Evolutionary conservation across 2,329 filamentous ascomycete genomes (phyloP).

Genomic region (Xylariomycetidae sp.): DNA sequence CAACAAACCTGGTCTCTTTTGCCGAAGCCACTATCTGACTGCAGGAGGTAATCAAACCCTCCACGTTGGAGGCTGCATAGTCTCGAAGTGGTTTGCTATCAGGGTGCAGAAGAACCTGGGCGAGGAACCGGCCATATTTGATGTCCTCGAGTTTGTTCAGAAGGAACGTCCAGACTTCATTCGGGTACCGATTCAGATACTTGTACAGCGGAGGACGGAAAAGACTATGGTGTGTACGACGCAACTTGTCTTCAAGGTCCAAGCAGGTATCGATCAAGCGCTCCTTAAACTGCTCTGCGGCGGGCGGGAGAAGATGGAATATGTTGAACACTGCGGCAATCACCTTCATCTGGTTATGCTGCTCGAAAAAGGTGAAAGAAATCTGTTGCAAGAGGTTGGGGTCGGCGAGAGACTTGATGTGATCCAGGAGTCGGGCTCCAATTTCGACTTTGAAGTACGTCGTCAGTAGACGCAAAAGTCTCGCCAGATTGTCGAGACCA

Average conservation of each 20-base stretch:
- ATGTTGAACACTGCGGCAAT: constrained; percentile 94
- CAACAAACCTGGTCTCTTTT: constrained; percentile 61
- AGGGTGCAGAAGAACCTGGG: constrained; percentile 73
- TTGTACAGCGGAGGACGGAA: constrained; percentile 87
- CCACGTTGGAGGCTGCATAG: constrained; percentile 65
- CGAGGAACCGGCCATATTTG: constrained; percentile 84
- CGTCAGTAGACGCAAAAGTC: constrained; percentile 82
- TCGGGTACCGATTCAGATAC: constrained; percentile 88
- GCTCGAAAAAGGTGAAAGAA: constrained; percentile 91
- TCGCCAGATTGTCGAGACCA: constrained; percentile 83
- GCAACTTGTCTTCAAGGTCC: constrained; percentile 75
- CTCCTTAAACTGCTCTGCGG: constrained; percentile 86
- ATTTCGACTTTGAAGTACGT: constrained; percentile 99
- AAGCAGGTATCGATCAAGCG: constrained; percentile 86
- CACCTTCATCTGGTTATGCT: constrained; percentile 87
- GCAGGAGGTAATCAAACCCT: constrained; percentile 63
- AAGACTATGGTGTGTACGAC: constrained; percentile 83
- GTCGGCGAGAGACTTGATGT: constrained; percentile 87
- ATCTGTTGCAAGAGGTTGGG: constrained; percentile 75
- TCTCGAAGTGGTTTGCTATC: constrained; percentile 71
- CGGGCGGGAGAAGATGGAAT: constrained; percentile 88
- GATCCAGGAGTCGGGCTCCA: constrained; percentile 83
- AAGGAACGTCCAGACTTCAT: constrained; percentile 79
- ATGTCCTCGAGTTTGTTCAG: constrained; percentile 74
- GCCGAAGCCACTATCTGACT: constrained; percentile 58